Evolutionary conservation across 768 basidiomycete genomes (phyloP), one percentile per base, ranked within the genome.

Genomic region (Mycena belliarum): DNA sequence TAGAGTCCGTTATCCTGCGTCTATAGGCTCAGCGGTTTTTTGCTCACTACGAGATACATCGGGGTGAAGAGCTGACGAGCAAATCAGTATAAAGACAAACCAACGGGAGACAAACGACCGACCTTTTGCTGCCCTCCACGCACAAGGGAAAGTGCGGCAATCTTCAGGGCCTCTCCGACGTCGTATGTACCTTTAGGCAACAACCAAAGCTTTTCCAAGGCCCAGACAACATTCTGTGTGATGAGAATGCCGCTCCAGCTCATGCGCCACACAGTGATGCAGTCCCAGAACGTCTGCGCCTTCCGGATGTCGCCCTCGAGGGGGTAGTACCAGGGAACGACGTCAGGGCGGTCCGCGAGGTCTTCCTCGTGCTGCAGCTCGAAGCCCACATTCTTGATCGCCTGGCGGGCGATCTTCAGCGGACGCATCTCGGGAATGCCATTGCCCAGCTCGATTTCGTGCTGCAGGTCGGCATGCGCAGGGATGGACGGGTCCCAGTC

Each of bases 401-500:
- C 97, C 58, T 89, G 72, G 55, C 91, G 84, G 0, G 93, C 86
- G 48, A 78, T 71, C 26, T 73, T 70, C 46, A 94, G 73, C 35
- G 86, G 85, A 6, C 97, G 88, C 96, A 98, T 97, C 76, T 98
- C 93, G 20, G 97, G 93, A 67, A 99, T 98, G 54, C 97, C 97
- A 68, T 96, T 94, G 21, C 97, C 96, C 55, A 97, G 78, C 71
- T 98, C 95, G 60, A 98, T 89, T 59, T 83, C 83, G 76, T 98
- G 95, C 14, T 93, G 92, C 56, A 98, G 86, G 43, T 82, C 82
- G 76, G 95, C 95, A 82, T 98, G 96, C 52, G 82, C 74, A 18
- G 94, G 90, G 69, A 80, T 89, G 44, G 89, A 82, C 37, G 91
- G 83, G 73, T 98, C 90, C 92, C 95, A 95, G 4, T 74, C 70